Evolutionary conservation across 1,139 yeast species (phyloP), one percentile per base, ranked within the genome.

Genomic region (Yamadazyma membranifaciens): DNA sequence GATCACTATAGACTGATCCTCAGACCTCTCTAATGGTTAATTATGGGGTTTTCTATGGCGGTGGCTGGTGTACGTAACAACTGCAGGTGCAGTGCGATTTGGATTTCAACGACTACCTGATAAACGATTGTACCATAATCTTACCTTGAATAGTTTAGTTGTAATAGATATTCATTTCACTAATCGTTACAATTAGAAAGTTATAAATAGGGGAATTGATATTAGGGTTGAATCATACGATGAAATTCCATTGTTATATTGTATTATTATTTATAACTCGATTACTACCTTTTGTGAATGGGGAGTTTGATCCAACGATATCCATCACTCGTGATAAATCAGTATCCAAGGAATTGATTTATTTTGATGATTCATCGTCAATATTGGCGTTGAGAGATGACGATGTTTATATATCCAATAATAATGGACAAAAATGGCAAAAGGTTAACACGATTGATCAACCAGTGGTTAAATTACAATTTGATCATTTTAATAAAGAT

Each of bases 401-500:
- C 0, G 42, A 48, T 4, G 57, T 81, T 2, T 61, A 48, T 31
- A 50, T 74, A 9, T 81, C 91, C 0, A 62, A 56, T 12, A 75
- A 85, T 54, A 80, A 81, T 48, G 94, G 94, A 6, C 66, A 56
- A 14, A 54, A 67, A 0, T 86, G 87, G 83, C 48, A 59, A 1
- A 48, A 51, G 11, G 59, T 75, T 2, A 52, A 60, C 28, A 68
- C 56, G 2, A 37, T 63, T 51, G 42, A 61, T 45, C 60, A 59
- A n/a, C 34, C 38, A 4, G 54, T 71, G 1, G 42, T 56, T 0
- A 41, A 43, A 3, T 42, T 81, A 20, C 56, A 65, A 34, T 59
- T 74, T 34, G 85, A 80, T 53, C 72, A 75, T 2, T 63, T 64
- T 40, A 60, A 69, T 45, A 62, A 61, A 25, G 59, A 67, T 1